These are phyloP conservation scores for Sphagnum magellanicum DNA, from an alignment of 228 moss, liverwort and hornwort genomes.

Conservation along the genomic window DNA sequence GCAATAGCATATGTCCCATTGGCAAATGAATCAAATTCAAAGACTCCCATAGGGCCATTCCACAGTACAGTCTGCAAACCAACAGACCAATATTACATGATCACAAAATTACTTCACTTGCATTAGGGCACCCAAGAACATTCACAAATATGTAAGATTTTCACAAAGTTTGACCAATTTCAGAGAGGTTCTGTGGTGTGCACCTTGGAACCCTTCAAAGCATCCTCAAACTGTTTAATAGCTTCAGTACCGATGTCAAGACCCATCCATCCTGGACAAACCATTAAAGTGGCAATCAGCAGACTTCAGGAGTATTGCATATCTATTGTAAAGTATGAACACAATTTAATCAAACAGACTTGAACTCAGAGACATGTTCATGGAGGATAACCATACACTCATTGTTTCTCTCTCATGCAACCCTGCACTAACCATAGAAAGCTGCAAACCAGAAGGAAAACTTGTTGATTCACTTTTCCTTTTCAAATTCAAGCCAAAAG, in stretches of 20 bases:
- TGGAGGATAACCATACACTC: too few relatives aligned
- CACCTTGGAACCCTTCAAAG: conserved; percentile 80
- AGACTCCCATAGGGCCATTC: conserved; percentile 99
- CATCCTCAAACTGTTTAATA: conserved; percentile 63
- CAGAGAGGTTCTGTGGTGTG: background rate
- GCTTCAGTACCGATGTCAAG: conserved; percentile 92
- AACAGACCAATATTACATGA: background rate
- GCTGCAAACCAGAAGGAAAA: too few relatives aligned
- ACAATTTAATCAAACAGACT: too few relatives aligned
- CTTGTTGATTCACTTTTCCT: too few relatives aligned
- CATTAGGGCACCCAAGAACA: background rate
- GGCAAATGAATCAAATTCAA: conserved; percentile 71
- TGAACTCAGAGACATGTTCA: too few relatives aligned
- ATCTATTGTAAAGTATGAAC: too few relatives aligned
- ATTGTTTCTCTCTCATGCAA: too few relatives aligned
- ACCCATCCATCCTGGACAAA: conserved; percentile 70
- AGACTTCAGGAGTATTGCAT: too few relatives aligned
- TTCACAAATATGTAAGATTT: background rate
- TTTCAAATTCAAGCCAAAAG: too few relatives aligned
- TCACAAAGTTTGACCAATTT: background rate
- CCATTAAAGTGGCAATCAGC: background rate
- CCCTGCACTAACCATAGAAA: too few relatives aligned
- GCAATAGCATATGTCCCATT: conserved; percentile 53
- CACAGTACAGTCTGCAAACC: conserved; percentile 72
- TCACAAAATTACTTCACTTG: background rate